These are phyloP conservation scores for Rhodotorula sp. DNA, from an alignment of 1,284 basidiomycete genomes.

Conservation along the genomic window DNA sequence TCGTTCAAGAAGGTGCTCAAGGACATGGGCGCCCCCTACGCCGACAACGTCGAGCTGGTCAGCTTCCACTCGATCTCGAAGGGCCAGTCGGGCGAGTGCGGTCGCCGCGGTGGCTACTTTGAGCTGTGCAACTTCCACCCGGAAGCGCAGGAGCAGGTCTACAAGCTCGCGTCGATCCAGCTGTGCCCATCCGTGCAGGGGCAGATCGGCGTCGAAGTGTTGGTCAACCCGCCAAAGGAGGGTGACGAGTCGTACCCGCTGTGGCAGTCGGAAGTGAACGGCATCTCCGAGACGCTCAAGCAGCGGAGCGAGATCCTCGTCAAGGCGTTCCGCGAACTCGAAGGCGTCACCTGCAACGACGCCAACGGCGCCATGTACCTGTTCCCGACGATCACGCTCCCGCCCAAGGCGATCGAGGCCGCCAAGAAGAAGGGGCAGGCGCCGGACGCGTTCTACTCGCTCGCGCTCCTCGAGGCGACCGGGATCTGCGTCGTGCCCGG, in stretches of 20 bases:
- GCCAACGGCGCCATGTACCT: constrained; percentile 88
- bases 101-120: constrained; percentile 88
- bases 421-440: constrained; percentile 70
- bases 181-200: constrained; percentile 85
- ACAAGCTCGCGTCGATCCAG: constrained; percentile 89
- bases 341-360: constrained; percentile 79
- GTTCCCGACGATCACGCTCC: constrained; percentile 71
- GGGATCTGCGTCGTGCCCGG: constrained; percentile 85
- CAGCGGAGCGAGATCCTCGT: constrained; percentile 71
- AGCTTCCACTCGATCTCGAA: constrained; percentile 96
- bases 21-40: constrained; percentile 57
- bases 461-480: constrained; percentile 77
- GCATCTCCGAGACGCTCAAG: constrained; percentile 71
- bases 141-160: constrained; percentile 76
- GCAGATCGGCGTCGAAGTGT: constrained; percentile 85
- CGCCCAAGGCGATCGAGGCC: constrained; percentile 66
- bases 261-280: constrained; percentile 76
- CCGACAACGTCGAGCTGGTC: constrained; percentile 66
- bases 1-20: constrained; percentile 86
- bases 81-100: constrained; percentile 90
- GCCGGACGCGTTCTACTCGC: constrained; percentile 82
- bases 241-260: constrained; percentile 71
- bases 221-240: constrained; percentile 76
- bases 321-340: constrained; percentile 68
- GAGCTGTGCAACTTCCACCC: constrained; percentile 76